phyloP scores from a whole-genome alignment of 495 filamentous ascomycete species.

The Podospora pseudoanserina region DNA sequence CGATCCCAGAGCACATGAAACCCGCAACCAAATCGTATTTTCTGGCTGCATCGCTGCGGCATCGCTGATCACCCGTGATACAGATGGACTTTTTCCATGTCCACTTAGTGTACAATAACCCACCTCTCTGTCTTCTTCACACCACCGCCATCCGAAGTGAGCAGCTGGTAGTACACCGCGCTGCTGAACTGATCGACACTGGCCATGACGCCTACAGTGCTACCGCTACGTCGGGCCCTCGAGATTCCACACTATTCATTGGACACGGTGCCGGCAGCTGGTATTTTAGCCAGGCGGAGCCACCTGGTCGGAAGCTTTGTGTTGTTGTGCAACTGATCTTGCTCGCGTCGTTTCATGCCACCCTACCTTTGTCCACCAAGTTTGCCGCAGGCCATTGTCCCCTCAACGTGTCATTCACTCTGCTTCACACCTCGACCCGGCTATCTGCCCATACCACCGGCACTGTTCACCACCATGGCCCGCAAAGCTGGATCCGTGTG shows the following conservation, averaged over 20 bases:
- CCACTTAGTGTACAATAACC: no score
- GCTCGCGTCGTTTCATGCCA: background rate
- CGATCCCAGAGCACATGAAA: background rate
- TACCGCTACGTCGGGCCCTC: background rate
- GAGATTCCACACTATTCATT: background rate
- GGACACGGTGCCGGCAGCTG: background rate
- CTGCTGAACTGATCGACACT: background rate
- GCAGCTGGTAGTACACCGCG: background rate
- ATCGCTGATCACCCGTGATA: background rate
- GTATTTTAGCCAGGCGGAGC: background rate
- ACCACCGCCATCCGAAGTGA: background rate
- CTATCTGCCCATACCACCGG: background rate
- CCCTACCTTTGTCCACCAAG: background rate
- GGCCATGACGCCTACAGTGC: background rate
- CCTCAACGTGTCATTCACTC: background rate
- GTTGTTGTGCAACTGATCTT: background rate
- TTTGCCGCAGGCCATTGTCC: background rate
- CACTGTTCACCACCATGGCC: conserved; percentile 6
- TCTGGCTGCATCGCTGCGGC: background rate
- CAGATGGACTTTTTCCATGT: background rate
- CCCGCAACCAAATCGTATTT: background rate
- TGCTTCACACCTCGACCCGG: background rate
- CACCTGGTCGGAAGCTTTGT: background rate
- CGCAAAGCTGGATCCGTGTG: conserved; percentile 1
- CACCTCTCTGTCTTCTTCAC: background rate